Evolutionary conservation across 2,329 filamentous ascomycete species (phyloP), one percentile per base, ranked within the genome.

Genomic region (Penicillium sp.): DNA sequence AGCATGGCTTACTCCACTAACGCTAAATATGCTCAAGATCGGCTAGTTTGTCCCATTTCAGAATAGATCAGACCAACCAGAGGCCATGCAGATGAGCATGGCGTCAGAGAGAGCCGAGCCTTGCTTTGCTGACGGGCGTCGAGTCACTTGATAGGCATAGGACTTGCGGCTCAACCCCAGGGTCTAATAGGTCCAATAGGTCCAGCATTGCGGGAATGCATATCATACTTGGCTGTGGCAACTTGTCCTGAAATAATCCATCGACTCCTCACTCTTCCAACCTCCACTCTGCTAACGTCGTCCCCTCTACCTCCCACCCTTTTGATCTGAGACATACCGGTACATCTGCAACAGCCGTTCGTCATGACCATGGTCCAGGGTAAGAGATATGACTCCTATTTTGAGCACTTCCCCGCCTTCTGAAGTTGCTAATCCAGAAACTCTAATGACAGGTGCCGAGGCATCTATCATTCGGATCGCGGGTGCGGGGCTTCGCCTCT

Each of bases 401-500:
- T 39, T 27, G n/a, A 13, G 4, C 2, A 3, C 13, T 27, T 47
- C 19, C 27, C 13, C 19, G 10, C 27, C 46, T 31, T 31, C 14
- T 21, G 27, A 42, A 6, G n/a, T 29, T 7, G 10, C 25, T 39
- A 29, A 51, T 10, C 23, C 35, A 4, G 42, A 16, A 11, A 16
- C 11, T 31, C n/a, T 46, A 13, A 19, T 37, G 14, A 13, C 29
- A 66, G 65, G 50, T 46, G 54, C 62, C 44, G 63, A 65, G 27
- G 51, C 64, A 42, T 65, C 61, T 16, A 59, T 71, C 42, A 57
- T 62, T 27, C 62, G 59, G 8, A 66, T 67, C n/a, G 63, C 68
- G 5, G 63, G 62, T n/a, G 66, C 62, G 13, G 76, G 75, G 25
- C 73, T 77, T 58, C 70, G 74, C 39, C 72, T 78, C 11, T 77